Percentiles rank a stretch among this genome's conserved stretches.
Evolutionary conservation across 495 filamentous ascomycete genomes (phyloP).

Genomic region (Cercophora sp.): DNA sequence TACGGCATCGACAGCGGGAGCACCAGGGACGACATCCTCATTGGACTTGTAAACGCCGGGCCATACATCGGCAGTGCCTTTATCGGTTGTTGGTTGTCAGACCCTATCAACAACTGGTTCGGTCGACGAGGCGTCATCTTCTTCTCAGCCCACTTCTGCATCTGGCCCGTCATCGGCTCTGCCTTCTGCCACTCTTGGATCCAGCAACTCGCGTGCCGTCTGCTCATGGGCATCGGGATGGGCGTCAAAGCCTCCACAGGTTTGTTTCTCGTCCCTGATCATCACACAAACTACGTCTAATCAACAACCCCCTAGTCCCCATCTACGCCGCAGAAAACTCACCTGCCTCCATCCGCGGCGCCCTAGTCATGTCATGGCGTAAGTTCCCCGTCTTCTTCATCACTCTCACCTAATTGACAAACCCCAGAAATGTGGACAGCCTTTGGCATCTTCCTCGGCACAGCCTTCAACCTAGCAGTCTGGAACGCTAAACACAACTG

Average conservation of each 20-base stretch:
- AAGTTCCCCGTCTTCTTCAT: conserved; percentile 13
- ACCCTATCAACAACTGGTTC: conserved; percentile 62
- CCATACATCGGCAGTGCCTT: conserved; percentile 48
- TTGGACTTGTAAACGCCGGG: conserved; percentile 50
- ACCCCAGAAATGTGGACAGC: conserved; percentile 77
- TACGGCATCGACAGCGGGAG: conserved; percentile 42
- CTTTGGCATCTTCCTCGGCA: conserved; percentile 74
- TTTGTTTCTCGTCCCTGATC: neutral
- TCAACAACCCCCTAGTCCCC: conserved; percentile 55
- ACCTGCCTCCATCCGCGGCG: conserved; percentile 70
- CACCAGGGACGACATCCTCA: conserved; percentile 46
- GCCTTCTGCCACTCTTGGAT: conserved; percentile 60
- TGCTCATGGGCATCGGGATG: conserved; percentile 71
- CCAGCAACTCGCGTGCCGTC: conserved; percentile 57
- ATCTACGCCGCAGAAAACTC: conserved; percentile 75
- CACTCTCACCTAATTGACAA: too few relatives aligned
- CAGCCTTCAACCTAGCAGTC: conserved; percentile 66
- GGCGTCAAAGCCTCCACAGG: conserved; percentile 54
- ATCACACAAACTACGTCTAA: too few relatives aligned
- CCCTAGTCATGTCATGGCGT: conserved; percentile 79
- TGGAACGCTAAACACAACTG: conserved; percentile 54
- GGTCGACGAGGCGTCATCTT: conserved; percentile 68
- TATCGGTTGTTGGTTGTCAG: conserved; percentile 65
- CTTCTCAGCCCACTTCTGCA: conserved; percentile 58
- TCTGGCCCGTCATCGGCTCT: conserved; percentile 60